Percentiles rank a stretch among this genome's conserved stretches.
Evolutionary conservation across 805 yeast genomes (phyloP).

Genomic region (Starmera dryadoides): DNA sequence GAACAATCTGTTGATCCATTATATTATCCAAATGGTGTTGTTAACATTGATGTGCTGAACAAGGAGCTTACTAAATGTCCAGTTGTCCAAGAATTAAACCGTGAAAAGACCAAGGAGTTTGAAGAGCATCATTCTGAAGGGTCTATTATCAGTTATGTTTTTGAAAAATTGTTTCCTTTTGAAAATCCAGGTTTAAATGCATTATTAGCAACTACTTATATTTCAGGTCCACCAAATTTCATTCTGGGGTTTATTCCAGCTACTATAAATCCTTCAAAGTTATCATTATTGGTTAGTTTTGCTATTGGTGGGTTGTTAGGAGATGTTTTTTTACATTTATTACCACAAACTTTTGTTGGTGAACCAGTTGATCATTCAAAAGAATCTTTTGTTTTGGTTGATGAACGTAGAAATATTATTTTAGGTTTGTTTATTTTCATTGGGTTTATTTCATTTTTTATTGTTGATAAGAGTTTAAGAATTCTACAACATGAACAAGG

Average conservation of each 20-base stretch:
- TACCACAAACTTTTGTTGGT: conserved; percentile 62
- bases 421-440: conserved; percentile 49
- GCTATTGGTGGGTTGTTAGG: conserved; percentile 75
- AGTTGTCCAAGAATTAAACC: conserved; percentile 33
- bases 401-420: conserved; percentile 39
- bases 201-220: conserved; percentile 52
- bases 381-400: conserved; percentile 40
- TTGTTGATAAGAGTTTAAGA: conserved; percentile 56
- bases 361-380: conserved; percentile 34
- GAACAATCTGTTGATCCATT: conserved; percentile 4
- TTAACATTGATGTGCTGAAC: conserved; percentile 31
- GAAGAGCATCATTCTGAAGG: conserved; percentile 10
- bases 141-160: conserved; percentile 29
- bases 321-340: conserved; percentile 62
- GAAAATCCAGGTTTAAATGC: conserved; percentile 57
- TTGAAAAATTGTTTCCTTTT: conserved; percentile 38
- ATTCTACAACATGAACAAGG: conserved; percentile 34
- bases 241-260: conserved; percentile 52
- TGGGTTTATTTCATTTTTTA: conserved; percentile 54
- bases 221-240: conserved; percentile 59
- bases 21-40: conserved; percentile 33
- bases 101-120: conserved; percentile 18
- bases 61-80: conserved; percentile 25
- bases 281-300: conserved; percentile 55
- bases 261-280: conserved; percentile 39